Percentiles rank a stretch among this genome's conserved stretches.
Evolutionary conservation across 108 stramenopile species (phyloP).

Genomic region (Skeletonema tropicum): DNA sequence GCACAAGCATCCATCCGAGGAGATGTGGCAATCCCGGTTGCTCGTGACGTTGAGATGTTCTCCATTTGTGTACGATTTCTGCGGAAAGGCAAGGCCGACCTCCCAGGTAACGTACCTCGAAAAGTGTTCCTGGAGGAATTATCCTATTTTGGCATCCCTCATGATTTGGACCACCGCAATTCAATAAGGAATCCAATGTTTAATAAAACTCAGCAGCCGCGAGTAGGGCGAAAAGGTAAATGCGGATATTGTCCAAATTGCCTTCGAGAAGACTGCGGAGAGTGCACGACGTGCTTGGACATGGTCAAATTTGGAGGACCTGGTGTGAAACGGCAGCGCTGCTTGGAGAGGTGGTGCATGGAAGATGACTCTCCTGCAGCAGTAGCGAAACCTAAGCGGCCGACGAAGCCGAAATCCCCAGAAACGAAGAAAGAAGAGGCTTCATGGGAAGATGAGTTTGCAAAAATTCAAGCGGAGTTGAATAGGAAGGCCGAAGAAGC

Average conservation of each 20-base stretch:
- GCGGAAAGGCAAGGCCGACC: conserved; percentile 13
- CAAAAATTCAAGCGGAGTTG: conserved; percentile 7
- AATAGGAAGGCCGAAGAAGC: conserved; percentile 13
- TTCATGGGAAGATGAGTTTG: conserved; percentile 7
- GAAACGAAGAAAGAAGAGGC: conserved; percentile 7
- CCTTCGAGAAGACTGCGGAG: conserved; percentile 51
- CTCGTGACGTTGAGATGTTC: conserved; percentile 23
- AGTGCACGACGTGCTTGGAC: conserved; percentile 52
- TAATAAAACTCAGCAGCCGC: not conserved
- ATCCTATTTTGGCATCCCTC: conserved; percentile 16
- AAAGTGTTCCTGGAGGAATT: conserved; percentile 16
- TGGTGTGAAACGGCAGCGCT: conserved; percentile 27
- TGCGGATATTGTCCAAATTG: conserved; percentile 38
- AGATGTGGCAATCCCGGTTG: conserved; percentile 18
- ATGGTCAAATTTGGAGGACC: conserved; percentile 67
- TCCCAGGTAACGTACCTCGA: conserved; percentile 12
- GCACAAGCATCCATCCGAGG: conserved; percentile 17
- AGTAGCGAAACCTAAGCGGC: not conserved
- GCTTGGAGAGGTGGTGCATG: conserved; percentile 29
- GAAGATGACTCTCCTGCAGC: not conserved
- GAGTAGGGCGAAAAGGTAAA: not conserved
- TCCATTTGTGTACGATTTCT: conserved; percentile 13
- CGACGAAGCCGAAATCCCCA: not conserved
- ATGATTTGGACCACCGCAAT: conserved; percentile 11
- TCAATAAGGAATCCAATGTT: conserved; percentile 8